phyloP scores from a whole-genome alignment of 495 filamentous ascomycete species.

The Talaromyces trachyspermus region DNA sequence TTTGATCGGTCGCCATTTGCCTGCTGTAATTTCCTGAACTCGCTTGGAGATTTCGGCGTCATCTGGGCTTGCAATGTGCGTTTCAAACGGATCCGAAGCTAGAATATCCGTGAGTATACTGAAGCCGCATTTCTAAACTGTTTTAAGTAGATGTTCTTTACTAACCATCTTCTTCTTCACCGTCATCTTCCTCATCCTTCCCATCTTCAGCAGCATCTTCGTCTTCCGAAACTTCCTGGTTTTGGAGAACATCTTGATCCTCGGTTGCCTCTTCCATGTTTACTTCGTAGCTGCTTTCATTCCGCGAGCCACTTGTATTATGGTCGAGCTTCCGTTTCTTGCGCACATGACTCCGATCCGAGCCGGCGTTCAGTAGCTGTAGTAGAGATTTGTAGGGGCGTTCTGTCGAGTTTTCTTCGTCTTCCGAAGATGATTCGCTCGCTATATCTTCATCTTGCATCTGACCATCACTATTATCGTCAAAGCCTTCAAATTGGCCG shows the following conservation, averaged over 20 bases:
- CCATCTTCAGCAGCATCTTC: conserved; percentile 32
- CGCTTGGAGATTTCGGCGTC: conserved; percentile 45
- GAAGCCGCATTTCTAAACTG: neutral
- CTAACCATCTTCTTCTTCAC: conserved; percentile 23
- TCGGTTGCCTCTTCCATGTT: conserved; percentile 6
- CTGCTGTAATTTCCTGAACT: conserved; percentile 44
- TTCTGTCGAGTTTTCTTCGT: conserved; percentile 34
- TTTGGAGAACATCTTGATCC: conserved; percentile 25
- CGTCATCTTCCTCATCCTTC: conserved; percentile 41
- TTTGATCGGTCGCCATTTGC: conserved; percentile 48
- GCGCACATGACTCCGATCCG: conserved; percentile 46
- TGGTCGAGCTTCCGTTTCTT: conserved; percentile 64
- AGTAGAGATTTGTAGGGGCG: conserved; percentile 60
- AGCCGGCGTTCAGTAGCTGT: conserved; percentile 45
- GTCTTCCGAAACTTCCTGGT: conserved; percentile 35
- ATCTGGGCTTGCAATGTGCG: conserved; percentile 63
- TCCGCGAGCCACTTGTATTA: conserved; percentile 10
- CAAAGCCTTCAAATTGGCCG: conserved; percentile 12
- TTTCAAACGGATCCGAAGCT: conserved; percentile 66
- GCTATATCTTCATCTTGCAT: conserved; percentile 21
- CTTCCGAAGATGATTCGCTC: conserved; percentile 34
- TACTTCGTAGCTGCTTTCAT: conserved; percentile 10
- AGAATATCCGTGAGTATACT: neutral
- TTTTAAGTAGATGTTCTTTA: neutral
- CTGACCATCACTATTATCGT: conserved; percentile 16